Percentiles rank a stretch among this genome's conserved stretches.
Evolutionary conservation across 306 rosid species (phyloP).

Genomic region (cucumber (Cucumis sativus)): DNA sequence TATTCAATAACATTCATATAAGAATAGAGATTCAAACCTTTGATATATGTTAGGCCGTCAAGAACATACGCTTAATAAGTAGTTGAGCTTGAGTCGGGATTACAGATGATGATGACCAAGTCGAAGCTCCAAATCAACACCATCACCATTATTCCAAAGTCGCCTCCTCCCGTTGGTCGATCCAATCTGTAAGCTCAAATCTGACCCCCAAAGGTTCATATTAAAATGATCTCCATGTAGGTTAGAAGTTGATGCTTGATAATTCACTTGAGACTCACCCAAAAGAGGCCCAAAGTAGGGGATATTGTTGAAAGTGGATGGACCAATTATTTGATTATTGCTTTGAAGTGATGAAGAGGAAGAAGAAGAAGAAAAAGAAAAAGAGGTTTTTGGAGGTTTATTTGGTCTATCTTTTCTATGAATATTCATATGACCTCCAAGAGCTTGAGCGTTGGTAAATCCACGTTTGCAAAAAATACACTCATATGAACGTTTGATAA

Average conservation of each 20-base stretch:
- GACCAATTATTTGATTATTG: not conserved
- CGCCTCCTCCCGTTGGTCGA: not conserved
- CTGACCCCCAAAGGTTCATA: not conserved
- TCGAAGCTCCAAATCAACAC: constrained; percentile 4
- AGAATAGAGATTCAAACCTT: too few species aligned
- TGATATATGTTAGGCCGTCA: too few species aligned
- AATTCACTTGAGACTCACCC: not conserved
- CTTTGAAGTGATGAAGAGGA: not conserved
- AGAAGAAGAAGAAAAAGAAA: not conserved
- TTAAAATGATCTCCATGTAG: not conserved
- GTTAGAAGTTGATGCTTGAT: not conserved
- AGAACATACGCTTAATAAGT: too few species aligned
- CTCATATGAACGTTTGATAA: not conserved
- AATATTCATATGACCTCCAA: constrained; percentile 7
- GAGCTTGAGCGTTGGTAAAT: constrained; percentile 6
- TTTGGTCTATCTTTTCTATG: constrained; percentile 4
- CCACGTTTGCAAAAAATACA: constrained; percentile 2
- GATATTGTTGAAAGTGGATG: not conserved
- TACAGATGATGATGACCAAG: not conserved
- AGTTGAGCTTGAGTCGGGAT: too few species aligned
- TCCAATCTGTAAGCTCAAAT: not conserved
- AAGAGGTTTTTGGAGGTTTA: not conserved
- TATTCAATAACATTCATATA: too few species aligned
- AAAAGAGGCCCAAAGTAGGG: not conserved
- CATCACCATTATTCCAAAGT: not conserved